Conservation (phyloP, 306 rosid species). For the Ormosia emarginata region DNA sequence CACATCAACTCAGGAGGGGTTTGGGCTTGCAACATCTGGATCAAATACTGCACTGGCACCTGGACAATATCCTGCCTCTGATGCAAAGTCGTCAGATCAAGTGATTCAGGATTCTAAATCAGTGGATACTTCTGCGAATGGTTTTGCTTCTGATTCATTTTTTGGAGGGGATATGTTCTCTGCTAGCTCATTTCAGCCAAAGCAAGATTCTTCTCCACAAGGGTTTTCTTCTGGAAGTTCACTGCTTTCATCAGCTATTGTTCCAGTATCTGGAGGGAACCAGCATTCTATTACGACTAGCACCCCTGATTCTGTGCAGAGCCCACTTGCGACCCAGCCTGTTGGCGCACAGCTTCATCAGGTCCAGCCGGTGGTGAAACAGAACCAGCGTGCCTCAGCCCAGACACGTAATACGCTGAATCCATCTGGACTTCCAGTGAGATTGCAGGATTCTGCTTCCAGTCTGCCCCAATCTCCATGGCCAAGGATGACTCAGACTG, state of each 20-base stretch:
- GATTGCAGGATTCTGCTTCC: conserved; percentile 54
- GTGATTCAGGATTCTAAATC: conserved; percentile 45
- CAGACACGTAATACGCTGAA: conserved; percentile 33
- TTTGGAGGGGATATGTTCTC: conserved; percentile 79
- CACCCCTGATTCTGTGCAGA: conserved; percentile 45
- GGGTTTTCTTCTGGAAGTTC: conserved; percentile 41
- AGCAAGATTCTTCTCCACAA: conserved; percentile 47
- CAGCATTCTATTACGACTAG: conserved; percentile 48
- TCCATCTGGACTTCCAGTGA: conserved; percentile 47
- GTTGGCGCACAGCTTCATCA: conserved; percentile 50
- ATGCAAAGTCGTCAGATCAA: conserved; percentile 43
- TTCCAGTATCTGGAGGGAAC: conserved; percentile 50
- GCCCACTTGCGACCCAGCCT: conserved; percentile 49
- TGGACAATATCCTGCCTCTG: conserved; percentile 48
- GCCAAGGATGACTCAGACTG: conserved; percentile 85
- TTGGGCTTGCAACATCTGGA: conserved; percentile 55
- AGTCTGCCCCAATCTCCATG: conserved; percentile 64
- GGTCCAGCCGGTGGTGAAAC: conserved; percentile 44
- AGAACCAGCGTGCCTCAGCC: conserved; percentile 44
- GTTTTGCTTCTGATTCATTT: conserved; percentile 55
- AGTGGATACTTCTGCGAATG: conserved; percentile 51
- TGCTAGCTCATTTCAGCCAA: conserved; percentile 53
- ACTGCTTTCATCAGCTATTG: conserved; percentile 44
- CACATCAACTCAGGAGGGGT: conserved; percentile 40
- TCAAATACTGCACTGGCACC: conserved; percentile 49